Conservation (phyloP, 2,329 filamentous ascomycete species). For the Teratosphaeria pseudoeucalypti region DNA sequence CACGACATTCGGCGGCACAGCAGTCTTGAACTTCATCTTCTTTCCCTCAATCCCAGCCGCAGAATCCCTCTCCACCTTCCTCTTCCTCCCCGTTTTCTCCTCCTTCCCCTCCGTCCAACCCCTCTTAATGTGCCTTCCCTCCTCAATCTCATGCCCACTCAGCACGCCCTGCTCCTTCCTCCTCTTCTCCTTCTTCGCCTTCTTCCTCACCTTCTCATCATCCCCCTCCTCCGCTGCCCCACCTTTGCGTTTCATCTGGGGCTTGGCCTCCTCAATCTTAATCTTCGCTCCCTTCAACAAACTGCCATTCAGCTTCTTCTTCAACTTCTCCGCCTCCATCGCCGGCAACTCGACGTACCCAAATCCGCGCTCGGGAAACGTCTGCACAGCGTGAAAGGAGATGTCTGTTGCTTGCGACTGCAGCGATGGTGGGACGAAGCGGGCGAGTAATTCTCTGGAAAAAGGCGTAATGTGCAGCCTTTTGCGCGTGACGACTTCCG, state of each 20-base stretch:
- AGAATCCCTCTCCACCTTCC: slow-evolving; percentile 36
- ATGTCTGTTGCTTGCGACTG: slow-evolving; percentile 62
- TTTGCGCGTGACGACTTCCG: slow-evolving; percentile 14
- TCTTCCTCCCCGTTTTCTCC: slow-evolving; percentile 27
- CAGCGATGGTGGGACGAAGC: slow-evolving; percentile 60
- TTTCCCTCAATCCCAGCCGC: slow-evolving; percentile 42
- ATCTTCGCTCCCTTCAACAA: slow-evolving; percentile 79
- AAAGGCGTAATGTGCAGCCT: slow-evolving; percentile 85
- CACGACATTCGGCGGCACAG: slow-evolving; percentile 46
- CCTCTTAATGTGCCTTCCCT: slow-evolving; percentile 70
- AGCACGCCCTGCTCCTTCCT: slow-evolving; percentile 44
- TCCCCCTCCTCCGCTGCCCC: slow-evolving; percentile 22
- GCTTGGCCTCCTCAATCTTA: slow-evolving; percentile 68
- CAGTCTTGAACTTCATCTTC: slow-evolving; percentile 78
- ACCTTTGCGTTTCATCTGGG: slow-evolving; percentile 41
- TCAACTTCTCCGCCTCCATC: slow-evolving; percentile 79
- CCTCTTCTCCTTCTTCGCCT: slow-evolving; percentile 41
- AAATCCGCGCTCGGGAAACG: slow-evolving; percentile 83
- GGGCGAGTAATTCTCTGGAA: slow-evolving; percentile 59
- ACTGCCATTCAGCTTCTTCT: slow-evolving; percentile 80
- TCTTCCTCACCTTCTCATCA: slow-evolving; percentile 13
- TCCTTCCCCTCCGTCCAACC: slow-evolving; percentile 62
- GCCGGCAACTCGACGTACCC: slow-evolving; percentile 77
- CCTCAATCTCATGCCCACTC: slow-evolving; percentile 61
- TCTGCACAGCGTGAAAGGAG: slow-evolving; percentile 77